phyloP scores from a whole-genome alignment of 2,329 filamentous ascomycete genomes.

The Lachnellula cervina region DNA sequence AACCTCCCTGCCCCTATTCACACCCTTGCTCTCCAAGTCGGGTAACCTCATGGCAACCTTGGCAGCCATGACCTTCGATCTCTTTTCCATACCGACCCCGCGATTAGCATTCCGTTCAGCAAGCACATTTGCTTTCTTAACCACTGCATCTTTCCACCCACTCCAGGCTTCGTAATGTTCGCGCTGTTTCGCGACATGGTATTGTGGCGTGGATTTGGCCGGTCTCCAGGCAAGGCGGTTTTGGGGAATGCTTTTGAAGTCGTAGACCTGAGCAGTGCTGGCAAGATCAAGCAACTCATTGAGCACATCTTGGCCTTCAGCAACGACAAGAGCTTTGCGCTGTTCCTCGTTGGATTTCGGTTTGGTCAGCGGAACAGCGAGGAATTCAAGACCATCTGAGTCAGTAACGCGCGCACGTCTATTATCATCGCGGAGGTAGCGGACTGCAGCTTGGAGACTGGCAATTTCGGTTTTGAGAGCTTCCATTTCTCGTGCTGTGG shows the following conservation, averaged over 20 bases:
- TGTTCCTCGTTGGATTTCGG: slow-evolving; percentile 41
- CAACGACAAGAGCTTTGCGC: slow-evolving; percentile 46
- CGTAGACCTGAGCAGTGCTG: slow-evolving; percentile 50
- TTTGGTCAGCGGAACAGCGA: slow-evolving; percentile 55
- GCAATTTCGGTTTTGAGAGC: slow-evolving; percentile 64
- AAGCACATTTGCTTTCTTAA: slow-evolving; percentile 47
- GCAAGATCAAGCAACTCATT: slow-evolving; percentile 61
- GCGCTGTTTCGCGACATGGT: slow-evolving; percentile 58
- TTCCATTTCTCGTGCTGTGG: slow-evolving; percentile 69
- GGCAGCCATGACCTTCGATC: slow-evolving; percentile 20
- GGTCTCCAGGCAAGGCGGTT: slow-evolving; percentile 64
- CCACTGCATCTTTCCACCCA: slow-evolving; percentile 51
- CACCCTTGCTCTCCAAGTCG: slow-evolving; percentile 24
- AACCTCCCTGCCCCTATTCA: slow-evolving; percentile 21
- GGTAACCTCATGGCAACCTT: slow-evolving; percentile 26
- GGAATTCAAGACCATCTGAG: slow-evolving; percentile 55
- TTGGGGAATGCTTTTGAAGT: slow-evolving; percentile 51
- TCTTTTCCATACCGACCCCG: slow-evolving; percentile 12
- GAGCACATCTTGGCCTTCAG: slow-evolving; percentile 60
- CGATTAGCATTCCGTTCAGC: slow-evolving; percentile 23
- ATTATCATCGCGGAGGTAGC: slow-evolving; percentile 65
- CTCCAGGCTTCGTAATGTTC: slow-evolving; percentile 62
- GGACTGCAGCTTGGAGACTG: slow-evolving; percentile 58
- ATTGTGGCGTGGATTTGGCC: slow-evolving; percentile 57
- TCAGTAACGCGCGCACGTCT: slow-evolving; percentile 55